Base-by-base conservation (phyloP, 2,329 filamentous ascomycete species). In the Camptophora hylomeconis region DNA sequence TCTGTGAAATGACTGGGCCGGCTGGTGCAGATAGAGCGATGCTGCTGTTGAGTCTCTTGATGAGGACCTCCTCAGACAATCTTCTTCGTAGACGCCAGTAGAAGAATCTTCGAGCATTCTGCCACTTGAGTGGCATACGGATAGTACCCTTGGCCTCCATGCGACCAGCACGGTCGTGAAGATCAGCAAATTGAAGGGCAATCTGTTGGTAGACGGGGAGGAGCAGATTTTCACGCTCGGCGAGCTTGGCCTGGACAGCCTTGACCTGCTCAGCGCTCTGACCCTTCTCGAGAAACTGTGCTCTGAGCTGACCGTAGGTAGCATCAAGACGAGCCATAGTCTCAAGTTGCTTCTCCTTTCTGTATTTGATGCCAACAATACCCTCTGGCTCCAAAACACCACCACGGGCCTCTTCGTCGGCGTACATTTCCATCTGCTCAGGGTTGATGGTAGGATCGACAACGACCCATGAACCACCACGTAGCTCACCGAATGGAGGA, bases 381-480 rank as follows among this genome's bases (percentile, higher is more conserved):
- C 89, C 89, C 56, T 98, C 89, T 5, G 89, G 89, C 59, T 98
- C 89, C 39, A 98, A 72, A 26, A 98, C 86, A 77, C 89, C 89
- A 61, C 87, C 89, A 37, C 89, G 89, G 32, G 89, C 69, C 43
- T 98, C 87, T 42, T 80, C 76, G 50, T 98, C 89, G 32, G 89
- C 89, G 55, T 98, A 98, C 89, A 98, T 98, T 60, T 98, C 89
- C 89, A 98, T 98, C 50, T 75, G 78, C 25, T 81, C 73, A 11
- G 84, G 75, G 67, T 98, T 95, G 67, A 98, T 98, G 42, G 89
- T 95, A 26, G 89, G 89, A 54, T 98, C 89, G 40, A 98, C 83
- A 29, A 98, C 89, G 54, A 98, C 89, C 89, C 89, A 98, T 38
- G 89, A 98, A 49, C 89, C 89, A 72, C 89, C 89, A 69, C 89